Evolutionary conservation across 805 yeast species (phyloP), one percentile per base, ranked within the genome.

Genomic region (Yarrowia divulgata): DNA sequence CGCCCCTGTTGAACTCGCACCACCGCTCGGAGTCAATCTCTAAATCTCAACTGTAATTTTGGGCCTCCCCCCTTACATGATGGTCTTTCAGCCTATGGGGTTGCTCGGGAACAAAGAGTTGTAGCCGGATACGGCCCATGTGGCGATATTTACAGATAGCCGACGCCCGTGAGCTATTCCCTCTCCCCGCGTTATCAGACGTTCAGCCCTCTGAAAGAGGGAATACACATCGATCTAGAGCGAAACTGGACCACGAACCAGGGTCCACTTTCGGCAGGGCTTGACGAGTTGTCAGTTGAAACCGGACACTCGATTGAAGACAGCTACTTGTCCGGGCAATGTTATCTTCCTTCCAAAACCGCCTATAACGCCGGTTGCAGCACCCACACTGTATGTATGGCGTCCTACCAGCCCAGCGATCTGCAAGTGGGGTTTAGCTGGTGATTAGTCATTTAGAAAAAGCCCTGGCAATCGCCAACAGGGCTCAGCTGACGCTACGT

Each of bases 381-480:
- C 8, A 29, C 29, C 29, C 49, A 16, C 49, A 45, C 49, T 45
- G 50, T 46, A 46, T 49, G 54, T 49, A 32, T 49, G 54, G 54
- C 39, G 19, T 29, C 54, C 54, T 49, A 49, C 54, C 54, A 49
- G 54, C 54, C 54, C 54, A n/a, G 39, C 13, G 54, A 49, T 49
- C 54, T 49, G 54, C 54, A 49, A n/a, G 29, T 16, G 50, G 50
- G 32, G 23, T 9, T 5, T 6, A 12, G 32, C 29, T 23, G 29
- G 32, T 19, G 50, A 19, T 19, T 46, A 46, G 50, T 46, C 23
- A 46, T 10, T 12, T n/a, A 19, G 12, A 5, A 18, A n/a, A 10
- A 19, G n/a, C 14, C 18, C 14, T 9, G 10, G 23, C 2, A 23
- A 7, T 5, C 12, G 34, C 50, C 18, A 43, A 7, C 23, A 23